A percentile compares a stretch with the other conserved stretches of the same genome.
Evolutionary conservation across 176 grass and related monocot genomes (phyloP).

Genomic region (Eragrostis curvula): DNA sequence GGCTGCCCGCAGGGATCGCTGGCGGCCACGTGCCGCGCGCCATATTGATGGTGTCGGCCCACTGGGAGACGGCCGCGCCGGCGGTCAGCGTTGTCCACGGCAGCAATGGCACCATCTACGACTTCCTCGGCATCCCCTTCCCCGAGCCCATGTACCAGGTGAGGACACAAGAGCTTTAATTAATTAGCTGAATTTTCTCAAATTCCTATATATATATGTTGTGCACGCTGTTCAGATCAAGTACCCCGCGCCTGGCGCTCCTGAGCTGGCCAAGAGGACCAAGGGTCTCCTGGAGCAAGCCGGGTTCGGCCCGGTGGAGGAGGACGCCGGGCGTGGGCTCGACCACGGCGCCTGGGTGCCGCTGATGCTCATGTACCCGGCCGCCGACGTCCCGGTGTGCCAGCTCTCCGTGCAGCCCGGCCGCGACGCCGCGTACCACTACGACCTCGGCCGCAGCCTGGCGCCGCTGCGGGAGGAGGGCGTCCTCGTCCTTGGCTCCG

Average conservation of each 20-base stretch:
- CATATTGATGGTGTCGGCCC: conserved; percentile 65
- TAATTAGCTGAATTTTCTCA: too few species aligned
- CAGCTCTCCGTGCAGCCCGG: conserved; percentile 67
- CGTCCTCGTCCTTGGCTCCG: conserved; percentile 72
- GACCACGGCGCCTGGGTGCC: conserved; percentile 79
- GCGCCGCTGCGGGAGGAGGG: conserved; percentile 60
- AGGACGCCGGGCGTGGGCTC: conserved; percentile 47
- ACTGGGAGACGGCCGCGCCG: conserved; percentile 62
- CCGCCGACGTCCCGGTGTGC: conserved; percentile 63
- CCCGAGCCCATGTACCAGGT: conserved; percentile 61
- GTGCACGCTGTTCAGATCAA: background rate
- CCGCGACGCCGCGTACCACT: conserved; percentile 63
- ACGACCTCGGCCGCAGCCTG: conserved; percentile 64
- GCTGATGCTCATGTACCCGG: conserved; percentile 79
- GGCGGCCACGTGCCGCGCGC: conserved; percentile 38
- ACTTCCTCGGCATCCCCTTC: conserved; percentile 33
- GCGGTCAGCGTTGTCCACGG: conserved; percentile 48
- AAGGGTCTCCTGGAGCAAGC: conserved; percentile 69
- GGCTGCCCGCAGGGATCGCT: conserved; percentile 47
- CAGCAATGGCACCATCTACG: conserved; percentile 53
- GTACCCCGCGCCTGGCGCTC: conserved; percentile 45
- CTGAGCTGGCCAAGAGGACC: conserved; percentile 52
- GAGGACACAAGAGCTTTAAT: too few species aligned
- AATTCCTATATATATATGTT: too few species aligned
- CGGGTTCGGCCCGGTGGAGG: conserved; percentile 45